Base-by-base conservation (phyloP, 139 green algal species). In the Bryopsis sp. region DNA sequence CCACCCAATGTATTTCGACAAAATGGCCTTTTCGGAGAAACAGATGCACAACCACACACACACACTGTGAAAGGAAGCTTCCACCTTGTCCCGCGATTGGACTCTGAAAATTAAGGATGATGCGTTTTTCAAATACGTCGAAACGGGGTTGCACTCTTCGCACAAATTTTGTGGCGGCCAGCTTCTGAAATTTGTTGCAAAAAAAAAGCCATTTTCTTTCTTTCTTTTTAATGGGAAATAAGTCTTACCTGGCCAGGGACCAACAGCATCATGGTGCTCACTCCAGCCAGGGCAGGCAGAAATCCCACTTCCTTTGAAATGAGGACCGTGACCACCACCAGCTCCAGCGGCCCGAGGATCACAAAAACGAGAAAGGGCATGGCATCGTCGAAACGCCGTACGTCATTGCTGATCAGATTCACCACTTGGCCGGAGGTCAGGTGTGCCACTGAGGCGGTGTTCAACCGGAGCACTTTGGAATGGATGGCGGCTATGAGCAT, bases 381-480 rank as follows among this genome's bases (percentile, higher is more conserved):
- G 2, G 74, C 78, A 33, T 91, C 83, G 36, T 95, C 89, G 61
- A 94, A 91, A 11, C 88, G 77, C 2, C 81, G 74, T 46, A 90
- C 80, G 57, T 95, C 83, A 50, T 88, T 90, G 58, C 59, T 77
- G 11, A 74, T 71, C 0, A 87, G 67, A 64, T 87, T 87, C 33
- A 87, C 75, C 33, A 89, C 72, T 32, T 74, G 73, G 1, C 82
- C 82, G 15, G 59, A 78, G 59, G 58, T 81, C 34, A 84, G 65
- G 46, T 79, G 70, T 2, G 72, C 66, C 5, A 94, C 74, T 0
- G 78, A 68, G 0, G 82, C 81, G 22, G 67, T 74, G 79, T 93
- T 93, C 5, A 95, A 79, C n/a, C 81, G 78, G 43, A 95, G 73
- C 35, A 82, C 73, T 70, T 85, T 87, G 37, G 74, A 67, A 70